phyloP scores from a whole-genome alignment of 306 rosid species.

The Inga oerstediana region DNA sequence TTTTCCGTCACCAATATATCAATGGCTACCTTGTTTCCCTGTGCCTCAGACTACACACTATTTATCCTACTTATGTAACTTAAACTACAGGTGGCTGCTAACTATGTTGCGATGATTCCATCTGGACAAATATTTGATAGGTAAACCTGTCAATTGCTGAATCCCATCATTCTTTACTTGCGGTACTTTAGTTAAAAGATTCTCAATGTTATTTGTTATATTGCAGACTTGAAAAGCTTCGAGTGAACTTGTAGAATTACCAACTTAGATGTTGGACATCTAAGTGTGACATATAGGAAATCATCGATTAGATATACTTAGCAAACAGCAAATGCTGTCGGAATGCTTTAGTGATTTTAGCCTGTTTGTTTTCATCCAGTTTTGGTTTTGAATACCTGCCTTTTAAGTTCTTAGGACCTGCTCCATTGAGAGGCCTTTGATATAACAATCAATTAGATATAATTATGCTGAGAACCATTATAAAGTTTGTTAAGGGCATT shows the following conservation, averaged over 20 bases:
- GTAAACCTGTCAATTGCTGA: conserved; percentile 40
- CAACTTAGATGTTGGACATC: conserved; percentile 13
- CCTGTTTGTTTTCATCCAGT: neutral
- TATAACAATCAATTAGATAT: conserved; percentile 22
- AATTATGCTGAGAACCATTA: conserved; percentile 15
- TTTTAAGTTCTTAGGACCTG: conserved; percentile 7
- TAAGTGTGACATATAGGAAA: conserved; percentile 3
- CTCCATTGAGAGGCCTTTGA: conserved; percentile 6
- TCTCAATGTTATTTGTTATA: conserved; percentile 13
- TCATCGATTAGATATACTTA: conserved; percentile 11
- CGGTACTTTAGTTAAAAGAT: conserved; percentile 17
- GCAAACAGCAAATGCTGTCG: neutral
- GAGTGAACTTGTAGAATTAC: neutral
- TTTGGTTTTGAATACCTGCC: conserved; percentile 28
- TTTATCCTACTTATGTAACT: conserved; percentile 20
- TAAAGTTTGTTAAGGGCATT: conserved; percentile 19
- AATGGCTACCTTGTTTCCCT: conserved; percentile 10
- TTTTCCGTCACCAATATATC: neutral
- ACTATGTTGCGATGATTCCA: conserved; percentile 97
- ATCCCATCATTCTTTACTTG: conserved; percentile 28
- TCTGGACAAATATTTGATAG: conserved; percentile 97
- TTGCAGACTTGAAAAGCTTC: conserved; percentile 13
- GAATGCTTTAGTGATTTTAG: conserved; percentile 13
- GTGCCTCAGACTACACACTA: conserved; percentile 3
- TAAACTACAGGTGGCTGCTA: conserved; percentile 79